Evolutionary conservation across 2,329 filamentous ascomycete genomes (phyloP), one percentile per base, ranked within the genome.

Genomic region (Penicillium digitatum): DNA sequence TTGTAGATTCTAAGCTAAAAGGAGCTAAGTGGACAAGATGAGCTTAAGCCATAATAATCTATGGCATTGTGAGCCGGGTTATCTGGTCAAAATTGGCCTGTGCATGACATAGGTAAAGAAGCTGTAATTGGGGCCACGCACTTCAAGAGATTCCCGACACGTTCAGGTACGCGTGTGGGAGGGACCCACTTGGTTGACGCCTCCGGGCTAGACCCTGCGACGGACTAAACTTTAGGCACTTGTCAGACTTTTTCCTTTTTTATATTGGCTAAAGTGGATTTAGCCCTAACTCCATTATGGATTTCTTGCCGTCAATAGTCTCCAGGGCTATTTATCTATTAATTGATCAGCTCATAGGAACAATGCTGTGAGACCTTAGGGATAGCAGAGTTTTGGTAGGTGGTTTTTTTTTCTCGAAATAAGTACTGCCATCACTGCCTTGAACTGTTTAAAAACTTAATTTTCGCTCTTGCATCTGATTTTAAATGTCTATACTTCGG

Each of bases 151-250:
- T 37, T 48, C 12, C 9, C 12, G 10, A 22, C 56, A 60, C 43
- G 46, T 34, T 50, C 59, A 62, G 60, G 61, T 53, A 52, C 54
- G 14, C 20, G 20, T 27, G 48, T 42, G 51, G 22, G 32, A 20
- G 27, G 10, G 47, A 35, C 37, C 49, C 57, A 64, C 63, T 52
- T 57, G 38, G 34, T 55, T 43, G 48, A 63, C 60, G 59, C 64
- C 61, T 57, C 61, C 57, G 56, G 61, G 62, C 64, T 66, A 62
- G 65, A 55, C 64, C 58, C 59, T 43, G 53, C 54, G 47, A 48
- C 63, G 59, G 62, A 51, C 58, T 59, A 56, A 66, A 66, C 62
- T 48, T 62, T 60, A 57, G 9, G 29, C 16, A 42, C 24, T 31
- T 16, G 44, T 27, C 37, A 40, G 11, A 26, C 14, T 46, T 29